Conservation (phyloP, 352 stramenopile species). For the Phytophthora sp. region DNA sequence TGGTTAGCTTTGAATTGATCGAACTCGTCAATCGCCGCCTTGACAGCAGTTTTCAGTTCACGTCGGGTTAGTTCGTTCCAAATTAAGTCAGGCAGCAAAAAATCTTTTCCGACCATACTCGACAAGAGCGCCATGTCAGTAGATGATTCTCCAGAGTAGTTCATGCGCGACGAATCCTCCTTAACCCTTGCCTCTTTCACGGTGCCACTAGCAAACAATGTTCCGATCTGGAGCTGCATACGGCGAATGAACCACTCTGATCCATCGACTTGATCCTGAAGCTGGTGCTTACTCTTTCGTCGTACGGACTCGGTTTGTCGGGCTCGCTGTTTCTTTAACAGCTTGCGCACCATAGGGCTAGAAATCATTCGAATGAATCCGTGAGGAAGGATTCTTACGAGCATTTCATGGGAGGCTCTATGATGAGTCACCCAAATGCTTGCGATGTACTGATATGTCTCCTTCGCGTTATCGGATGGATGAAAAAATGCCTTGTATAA, state of each 20-base stretch:
- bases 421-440: constrained; percentile 84
- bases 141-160: constrained; percentile 78
- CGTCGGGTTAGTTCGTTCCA: constrained; percentile 68
- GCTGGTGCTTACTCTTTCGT: constrained; percentile 34
- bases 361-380: constrained; percentile 85
- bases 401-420: constrained; percentile 72
- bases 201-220: constrained; percentile 40
- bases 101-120: constrained; percentile 72
- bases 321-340: constrained; percentile 63
- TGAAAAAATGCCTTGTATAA: constrained; percentile 81
- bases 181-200: constrained; percentile 37
- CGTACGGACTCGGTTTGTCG: constrained; percentile 36
- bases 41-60: constrained; percentile 60
- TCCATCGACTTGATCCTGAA: constrained; percentile 25
- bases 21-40: constrained; percentile 53
- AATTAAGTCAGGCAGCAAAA: constrained; percentile 79
- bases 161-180: constrained; percentile 60
- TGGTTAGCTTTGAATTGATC: constrained; percentile 51
- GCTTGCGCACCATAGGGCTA: constrained; percentile 58
- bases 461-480: constrained; percentile 52
- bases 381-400: constrained; percentile 63
- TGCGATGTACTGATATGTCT: constrained; percentile 76
- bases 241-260: constrained; percentile 75
- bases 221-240: constrained; percentile 66
- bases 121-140: constrained; percentile 72